A percentile compares a stretch with the other conserved stretches of the same genome.
Conservation (phyloP, 208 protist genomes). For the Porcisia deanei region DNA sequence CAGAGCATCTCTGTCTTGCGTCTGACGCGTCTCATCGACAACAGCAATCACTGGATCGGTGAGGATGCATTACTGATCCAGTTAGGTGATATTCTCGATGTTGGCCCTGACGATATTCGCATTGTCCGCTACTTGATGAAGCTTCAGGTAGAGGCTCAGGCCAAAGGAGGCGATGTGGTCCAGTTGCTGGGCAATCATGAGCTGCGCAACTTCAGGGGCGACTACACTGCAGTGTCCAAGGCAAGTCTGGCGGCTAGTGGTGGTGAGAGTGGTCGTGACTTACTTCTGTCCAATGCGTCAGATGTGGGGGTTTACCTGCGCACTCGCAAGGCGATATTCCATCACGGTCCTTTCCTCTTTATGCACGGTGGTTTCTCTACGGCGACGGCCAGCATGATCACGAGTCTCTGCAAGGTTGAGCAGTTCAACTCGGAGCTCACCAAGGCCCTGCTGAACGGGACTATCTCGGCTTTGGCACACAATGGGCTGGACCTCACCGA, state of each 20-base stretch:
- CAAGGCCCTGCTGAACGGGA: slow-evolving; percentile 66
- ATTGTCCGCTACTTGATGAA: slow-evolving; percentile 86
- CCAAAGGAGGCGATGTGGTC: slow-evolving; percentile 76
- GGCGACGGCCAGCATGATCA: slow-evolving; percentile 69
- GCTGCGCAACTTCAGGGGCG: slow-evolving; percentile 86
- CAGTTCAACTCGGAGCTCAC: slow-evolving; percentile 77
- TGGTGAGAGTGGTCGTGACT: slow-evolving; percentile 54
- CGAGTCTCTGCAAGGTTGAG: slow-evolving; percentile 67
- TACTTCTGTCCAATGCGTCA: slow-evolving; percentile 70
- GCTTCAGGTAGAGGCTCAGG: slow-evolving; percentile 63
- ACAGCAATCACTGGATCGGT: slow-evolving; percentile 73
- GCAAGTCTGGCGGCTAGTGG: slow-evolving; percentile 52
- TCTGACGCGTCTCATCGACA: slow-evolving; percentile 71
- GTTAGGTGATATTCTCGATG: slow-evolving; percentile 92
- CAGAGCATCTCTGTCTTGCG: slow-evolving; percentile 70
- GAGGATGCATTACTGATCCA: slow-evolving; percentile 83
- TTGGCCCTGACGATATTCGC: slow-evolving; percentile 77
- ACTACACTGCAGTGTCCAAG: slow-evolving; percentile 75
- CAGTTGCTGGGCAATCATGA: slow-evolving; percentile 93
- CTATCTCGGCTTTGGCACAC: slow-evolving; percentile 58
- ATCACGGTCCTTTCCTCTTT: slow-evolving; percentile 86
- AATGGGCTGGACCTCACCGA: slow-evolving; percentile 68
- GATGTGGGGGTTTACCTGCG: slow-evolving; percentile 75
- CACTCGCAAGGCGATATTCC: slow-evolving; percentile 75
- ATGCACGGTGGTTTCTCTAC: slow-evolving; percentile 92